These are phyloP conservation scores for Alisma plantagoaquatica DNA, from an alignment of 106 monocot species.

Conservation along the genomic window DNA sequence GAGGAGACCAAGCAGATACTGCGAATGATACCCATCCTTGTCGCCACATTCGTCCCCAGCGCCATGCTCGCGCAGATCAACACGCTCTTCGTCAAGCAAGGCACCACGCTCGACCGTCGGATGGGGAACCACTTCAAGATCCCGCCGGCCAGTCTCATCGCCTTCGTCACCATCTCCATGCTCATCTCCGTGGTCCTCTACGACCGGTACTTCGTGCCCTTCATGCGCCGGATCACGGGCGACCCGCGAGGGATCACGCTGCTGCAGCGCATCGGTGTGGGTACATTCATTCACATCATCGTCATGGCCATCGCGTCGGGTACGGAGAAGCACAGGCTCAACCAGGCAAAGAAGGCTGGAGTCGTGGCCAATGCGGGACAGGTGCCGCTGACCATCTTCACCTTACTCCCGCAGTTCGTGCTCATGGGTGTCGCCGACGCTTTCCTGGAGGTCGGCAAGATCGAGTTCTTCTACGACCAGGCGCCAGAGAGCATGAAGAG, in stretches of 20 bases:
- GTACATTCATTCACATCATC: constrained; percentile 13
- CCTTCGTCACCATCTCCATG: constrained; percentile 22
- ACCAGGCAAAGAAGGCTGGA: constrained; percentile 3
- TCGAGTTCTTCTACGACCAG: constrained; percentile 49
- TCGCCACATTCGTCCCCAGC: constrained; percentile 43
- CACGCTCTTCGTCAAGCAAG: constrained; percentile 60
- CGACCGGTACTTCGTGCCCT: constrained; percentile 15
- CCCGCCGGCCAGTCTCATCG: constrained; percentile 17
- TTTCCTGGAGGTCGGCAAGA: constrained; percentile 24
- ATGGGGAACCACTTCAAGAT: constrained; percentile 21
- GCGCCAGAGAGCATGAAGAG: constrained; percentile 65
- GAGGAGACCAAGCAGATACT: constrained; percentile 69
- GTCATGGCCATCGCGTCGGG: constrained; percentile 15
- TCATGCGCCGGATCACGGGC: constrained; percentile 18
- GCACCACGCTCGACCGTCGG: constrained; percentile 35
- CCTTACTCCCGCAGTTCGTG: constrained; percentile 19
- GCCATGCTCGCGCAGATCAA: constrained; percentile 36
- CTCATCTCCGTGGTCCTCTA: constrained; percentile 20
- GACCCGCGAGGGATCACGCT: constrained; percentile 17
- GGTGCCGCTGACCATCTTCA: constrained; percentile 21
- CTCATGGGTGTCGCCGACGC: constrained; percentile 25
- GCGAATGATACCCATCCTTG: constrained; percentile 41
- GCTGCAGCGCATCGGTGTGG: constrained; percentile 16
- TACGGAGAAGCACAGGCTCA: constrained; percentile 11
- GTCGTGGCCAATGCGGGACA: constrained; percentile 9